Evolutionary conservation across 1,139 yeast genomes (phyloP), one percentile per base, ranked within the genome.

Genomic region (Hansenula anomala): DNA sequence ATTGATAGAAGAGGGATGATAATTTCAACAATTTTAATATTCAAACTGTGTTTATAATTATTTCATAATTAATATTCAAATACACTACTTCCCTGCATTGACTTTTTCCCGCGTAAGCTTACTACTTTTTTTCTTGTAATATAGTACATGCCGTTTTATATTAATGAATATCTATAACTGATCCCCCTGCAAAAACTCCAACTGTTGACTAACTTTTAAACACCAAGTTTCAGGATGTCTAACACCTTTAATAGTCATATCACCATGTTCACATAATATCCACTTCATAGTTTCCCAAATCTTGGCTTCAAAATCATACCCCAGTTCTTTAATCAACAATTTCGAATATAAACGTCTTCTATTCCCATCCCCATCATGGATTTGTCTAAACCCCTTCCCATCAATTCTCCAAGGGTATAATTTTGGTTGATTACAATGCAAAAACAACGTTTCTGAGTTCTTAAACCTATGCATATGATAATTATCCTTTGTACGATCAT

Each of bases 341-440:
- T 49, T 39, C n/a, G 43, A 36, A 25, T 50, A 53, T 4, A 53
- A 33, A 20, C 56, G 34, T 36, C 52, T 42, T 39, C 54, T 44
- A 16, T 33, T 30, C 4, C 54, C 54, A 19, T 42, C 43, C 3
- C 36, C 28, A 22, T 41, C 46, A 27, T 46, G 34, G 38, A 37
- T 40, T 31, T 48, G 39, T 36, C 48, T 50, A 30, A 46, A 47
- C 23, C 39, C 56, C 22, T 43, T 42, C 7, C 55, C 56, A 33
- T 47, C 39, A 13, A 52, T 38, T 23, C 48, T 51, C 58, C 58
- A 52, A 19, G 58, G 58, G 30, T 52, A 52, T 7, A 52, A 27
- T 36, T 54, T 54, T 15, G 58, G 58, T 27, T 47, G 49, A 24
- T 54, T 54, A 31, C 56, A 51, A 37, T 54, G 58, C 5, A 54